These are phyloP conservation scores for Naganishia albida DNA, from an alignment of 1,284 basidiomycete genomes.

Conservation along the genomic window DNA sequence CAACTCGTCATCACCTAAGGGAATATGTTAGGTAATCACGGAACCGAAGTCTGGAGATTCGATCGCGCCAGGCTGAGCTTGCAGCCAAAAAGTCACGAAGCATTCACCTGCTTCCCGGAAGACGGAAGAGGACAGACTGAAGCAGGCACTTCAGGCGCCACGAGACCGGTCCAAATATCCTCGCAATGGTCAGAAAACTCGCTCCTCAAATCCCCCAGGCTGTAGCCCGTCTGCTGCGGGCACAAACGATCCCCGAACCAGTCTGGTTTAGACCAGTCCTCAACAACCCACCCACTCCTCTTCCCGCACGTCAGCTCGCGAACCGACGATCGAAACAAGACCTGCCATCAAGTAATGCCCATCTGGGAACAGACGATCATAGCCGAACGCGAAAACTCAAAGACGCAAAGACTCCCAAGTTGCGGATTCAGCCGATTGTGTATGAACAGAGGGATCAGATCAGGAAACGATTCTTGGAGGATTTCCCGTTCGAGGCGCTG, in stretches of 20 bases:
- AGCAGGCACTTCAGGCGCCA: too few relatives aligned
- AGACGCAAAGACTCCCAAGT: slow-evolving; percentile 36
- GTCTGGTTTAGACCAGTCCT: slow-evolving; percentile 84
- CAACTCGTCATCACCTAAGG: slow-evolving; percentile 23
- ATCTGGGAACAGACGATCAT: slow-evolving; percentile 1
- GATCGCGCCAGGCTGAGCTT: neutral
- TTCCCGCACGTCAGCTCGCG: slow-evolving; percentile 72
- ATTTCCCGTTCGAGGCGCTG: slow-evolving; percentile 95
- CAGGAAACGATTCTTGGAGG: slow-evolving; percentile 86
- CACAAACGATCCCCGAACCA: slow-evolving; percentile 71
- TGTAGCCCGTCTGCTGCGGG: slow-evolving; percentile 76
- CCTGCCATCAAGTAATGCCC: slow-evolving; percentile 43
- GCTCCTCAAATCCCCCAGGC: slow-evolving; percentile 86
- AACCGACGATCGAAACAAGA: slow-evolving; percentile 56
- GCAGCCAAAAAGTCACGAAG: slow-evolving; percentile 17
- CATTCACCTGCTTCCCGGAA: neutral
- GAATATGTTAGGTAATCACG: slow-evolving; percentile 16
- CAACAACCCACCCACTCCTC: slow-evolving; percentile 79
- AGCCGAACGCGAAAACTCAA: slow-evolving; percentile 33
- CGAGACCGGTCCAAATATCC: neutral
- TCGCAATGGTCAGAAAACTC: slow-evolving; percentile 75
- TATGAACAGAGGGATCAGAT: slow-evolving; percentile 80
- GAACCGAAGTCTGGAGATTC: slow-evolving; percentile 1
- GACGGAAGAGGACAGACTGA: too few relatives aligned
- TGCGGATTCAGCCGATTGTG: slow-evolving; percentile 55